phyloP scores from a whole-genome alignment of 179 eudicot species.

The Patellifolia procumbens region DNA sequence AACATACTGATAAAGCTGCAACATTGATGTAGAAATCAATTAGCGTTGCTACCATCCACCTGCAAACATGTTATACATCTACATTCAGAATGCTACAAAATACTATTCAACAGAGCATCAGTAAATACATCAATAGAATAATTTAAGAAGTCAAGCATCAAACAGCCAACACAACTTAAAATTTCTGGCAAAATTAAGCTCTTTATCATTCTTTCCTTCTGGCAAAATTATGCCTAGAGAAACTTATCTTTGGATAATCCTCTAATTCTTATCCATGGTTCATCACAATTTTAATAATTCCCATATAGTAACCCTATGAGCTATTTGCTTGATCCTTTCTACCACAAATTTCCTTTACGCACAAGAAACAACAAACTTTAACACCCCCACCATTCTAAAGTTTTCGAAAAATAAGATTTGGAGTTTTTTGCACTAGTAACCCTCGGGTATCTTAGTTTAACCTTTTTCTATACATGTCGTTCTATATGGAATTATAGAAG shows the following conservation, averaged over 20 bases:
- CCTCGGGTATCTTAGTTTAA: no score
- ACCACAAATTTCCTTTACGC: neutral
- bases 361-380: neutral
- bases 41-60: conserved; percentile 78
- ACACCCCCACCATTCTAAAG: no score
- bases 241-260: no score
- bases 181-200: no score
- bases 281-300: neutral
- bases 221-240: no score
- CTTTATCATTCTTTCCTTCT: no score
- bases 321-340: neutral
- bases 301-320: neutral
- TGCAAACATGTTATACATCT: conserved; percentile 33
- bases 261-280: no score
- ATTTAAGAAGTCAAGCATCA: neutral
- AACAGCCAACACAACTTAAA: neutral
- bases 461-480: neutral
- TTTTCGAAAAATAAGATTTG: no score
- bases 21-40: conserved; percentile 79
- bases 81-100: conserved; percentile 14
- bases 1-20: conserved; percentile 63
- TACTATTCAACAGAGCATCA: neutral
- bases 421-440: no score
- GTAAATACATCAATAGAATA: neutral
- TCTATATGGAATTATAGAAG: neutral